A percentile compares a stretch with the other conserved stretches of the same genome.
phyloP scores from a whole-genome alignment of 345 rosid species.

The Citrus hindsii region DNA sequence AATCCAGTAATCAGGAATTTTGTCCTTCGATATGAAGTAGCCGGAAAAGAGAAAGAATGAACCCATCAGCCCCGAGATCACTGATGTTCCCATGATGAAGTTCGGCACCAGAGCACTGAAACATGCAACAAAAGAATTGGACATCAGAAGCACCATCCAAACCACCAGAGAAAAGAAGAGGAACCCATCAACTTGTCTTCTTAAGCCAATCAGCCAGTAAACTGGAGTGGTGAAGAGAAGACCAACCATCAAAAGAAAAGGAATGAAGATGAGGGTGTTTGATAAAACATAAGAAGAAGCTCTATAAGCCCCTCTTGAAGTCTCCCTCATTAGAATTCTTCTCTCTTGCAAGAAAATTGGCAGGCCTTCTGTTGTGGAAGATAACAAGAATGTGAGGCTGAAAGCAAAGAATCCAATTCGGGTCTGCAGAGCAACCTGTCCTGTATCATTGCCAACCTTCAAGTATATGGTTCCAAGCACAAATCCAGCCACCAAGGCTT shows the following conservation, averaged over 20 bases:
- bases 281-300: slow-evolving; percentile 70
- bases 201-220: slow-evolving; percentile 82
- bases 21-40: slow-evolving; percentile 64
- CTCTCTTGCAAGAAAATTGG: slow-evolving; percentile 87
- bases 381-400: slow-evolving; percentile 76
- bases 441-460: slow-evolving; percentile 51
- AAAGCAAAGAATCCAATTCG: slow-evolving; percentile 82
- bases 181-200: slow-evolving; percentile 52
- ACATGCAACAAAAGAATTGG: slow-evolving; percentile 86
- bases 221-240: slow-evolving; percentile 75
- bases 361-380: slow-evolving; percentile 87
- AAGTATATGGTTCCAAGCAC: slow-evolving; percentile 75
- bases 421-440: slow-evolving; percentile 44
- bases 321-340: slow-evolving; percentile 72
- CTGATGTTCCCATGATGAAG: slow-evolving; percentile 91
- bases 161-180: slow-evolving; percentile 69
- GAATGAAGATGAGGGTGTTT: slow-evolving; percentile 66
- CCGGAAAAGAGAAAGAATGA: slow-evolving; percentile 94
- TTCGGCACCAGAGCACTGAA: slow-evolving; percentile 92
- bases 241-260: slow-evolving; percentile 61
- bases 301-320: slow-evolving; percentile 77
- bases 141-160: slow-evolving; percentile 75
- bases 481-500: slow-evolving; percentile 66
- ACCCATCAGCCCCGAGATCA: slow-evolving; percentile 84
- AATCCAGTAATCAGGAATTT: slow-evolving; percentile 74